phyloP scores from a whole-genome alignment of 164 flowering plant genomes.

The Kalanchoe fedtschenkoi region DNA sequence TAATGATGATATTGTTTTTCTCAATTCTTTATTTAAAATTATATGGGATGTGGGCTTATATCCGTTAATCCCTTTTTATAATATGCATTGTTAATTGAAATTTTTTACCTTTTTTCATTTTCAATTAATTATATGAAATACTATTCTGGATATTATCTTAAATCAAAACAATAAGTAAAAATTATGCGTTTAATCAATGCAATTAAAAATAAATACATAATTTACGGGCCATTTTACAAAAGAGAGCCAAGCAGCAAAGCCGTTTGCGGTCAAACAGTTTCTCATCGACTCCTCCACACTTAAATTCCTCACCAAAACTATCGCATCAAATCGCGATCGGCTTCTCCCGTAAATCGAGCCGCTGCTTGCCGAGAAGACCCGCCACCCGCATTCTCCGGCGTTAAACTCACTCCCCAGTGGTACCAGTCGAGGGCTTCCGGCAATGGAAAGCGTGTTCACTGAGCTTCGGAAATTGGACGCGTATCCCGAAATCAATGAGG shows the following conservation, averaged over 20 bases:
- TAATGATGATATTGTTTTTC: too few species aligned
- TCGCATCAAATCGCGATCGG: background rate
- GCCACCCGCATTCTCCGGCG: background rate
- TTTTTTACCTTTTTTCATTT: too few species aligned
- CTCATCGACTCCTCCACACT: background rate
- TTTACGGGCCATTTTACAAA: background rate
- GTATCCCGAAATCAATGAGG: conserved; percentile 59
- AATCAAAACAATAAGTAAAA: too few species aligned
- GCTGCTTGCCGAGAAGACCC: background rate
- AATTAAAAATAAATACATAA: too few species aligned
- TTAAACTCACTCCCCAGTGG: background rate
- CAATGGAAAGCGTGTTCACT: conserved; percentile 27
- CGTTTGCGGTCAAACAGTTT: background rate
- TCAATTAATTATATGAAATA: too few species aligned
- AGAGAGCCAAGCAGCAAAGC: background rate
- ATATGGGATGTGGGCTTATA: too few species aligned
- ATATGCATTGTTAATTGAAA: too few species aligned
- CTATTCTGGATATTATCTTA: too few species aligned
- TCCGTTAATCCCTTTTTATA: too few species aligned
- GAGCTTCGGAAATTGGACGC: conserved; percentile 49
- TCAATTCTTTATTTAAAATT: too few species aligned
- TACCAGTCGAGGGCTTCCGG: background rate
- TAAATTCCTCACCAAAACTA: background rate
- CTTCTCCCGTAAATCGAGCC: background rate
- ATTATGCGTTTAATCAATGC: too few species aligned